Conservation (phyloP, 2,329 filamentous ascomycete species). For the Diaporthe longicolla region DNA sequence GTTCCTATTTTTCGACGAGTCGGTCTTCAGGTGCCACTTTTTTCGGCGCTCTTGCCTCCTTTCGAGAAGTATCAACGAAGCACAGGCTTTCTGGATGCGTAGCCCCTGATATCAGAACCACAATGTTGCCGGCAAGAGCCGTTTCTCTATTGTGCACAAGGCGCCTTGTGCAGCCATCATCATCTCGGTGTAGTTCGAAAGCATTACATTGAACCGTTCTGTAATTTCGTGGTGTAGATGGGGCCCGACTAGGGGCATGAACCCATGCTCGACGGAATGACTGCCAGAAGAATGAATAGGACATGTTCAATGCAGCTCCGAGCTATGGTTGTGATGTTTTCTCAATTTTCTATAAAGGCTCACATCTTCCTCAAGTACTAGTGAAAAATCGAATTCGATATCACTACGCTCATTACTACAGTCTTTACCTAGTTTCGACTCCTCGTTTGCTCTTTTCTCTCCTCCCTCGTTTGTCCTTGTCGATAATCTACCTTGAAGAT, state of each 20-base stretch:
- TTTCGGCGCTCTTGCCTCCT: not conserved
- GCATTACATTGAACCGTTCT: not conserved
- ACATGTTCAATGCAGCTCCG: not conserved
- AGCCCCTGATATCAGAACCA: not conserved
- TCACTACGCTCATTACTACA: not conserved
- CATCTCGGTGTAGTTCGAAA: not conserved
- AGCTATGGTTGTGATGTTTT: not conserved
- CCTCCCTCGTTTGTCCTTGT: not conserved
- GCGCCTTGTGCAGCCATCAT: not conserved
- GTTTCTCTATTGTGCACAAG: not conserved
- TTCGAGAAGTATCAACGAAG: not conserved
- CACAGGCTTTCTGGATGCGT: not conserved
- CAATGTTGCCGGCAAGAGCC: not conserved
- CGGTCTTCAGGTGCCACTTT: not conserved
- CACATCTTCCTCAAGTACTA: not conserved
- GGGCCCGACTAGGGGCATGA: not conserved
- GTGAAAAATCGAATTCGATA: not conserved
- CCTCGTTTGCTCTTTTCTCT: not conserved
- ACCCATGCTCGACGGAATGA: not conserved
- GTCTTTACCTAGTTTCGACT: not conserved
- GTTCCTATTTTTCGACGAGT: not conserved
- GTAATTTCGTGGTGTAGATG: not conserved
- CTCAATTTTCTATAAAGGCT: not conserved
- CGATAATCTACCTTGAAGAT: not conserved
- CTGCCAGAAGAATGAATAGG: not conserved